Percentiles rank a stretch among this genome's conserved stretches.
phyloP scores from a whole-genome alignment of 495 filamentous ascomycete genomes.

The Xylaria castorea region DNA sequence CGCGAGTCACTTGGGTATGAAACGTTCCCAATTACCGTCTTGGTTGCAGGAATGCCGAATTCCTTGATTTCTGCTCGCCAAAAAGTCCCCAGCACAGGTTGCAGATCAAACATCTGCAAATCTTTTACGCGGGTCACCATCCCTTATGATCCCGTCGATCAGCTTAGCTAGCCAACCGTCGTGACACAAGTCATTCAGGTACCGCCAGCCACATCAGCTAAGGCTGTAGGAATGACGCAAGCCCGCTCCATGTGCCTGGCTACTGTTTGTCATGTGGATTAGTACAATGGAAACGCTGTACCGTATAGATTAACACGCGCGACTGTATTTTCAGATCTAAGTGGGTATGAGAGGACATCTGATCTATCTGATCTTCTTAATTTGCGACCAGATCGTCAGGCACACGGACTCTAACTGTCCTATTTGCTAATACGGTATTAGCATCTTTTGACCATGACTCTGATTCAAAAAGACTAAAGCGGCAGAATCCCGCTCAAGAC shows the following conservation, averaged over 20 bases:
- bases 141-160: not conserved
- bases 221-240: not conserved
- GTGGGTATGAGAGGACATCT: not conserved
- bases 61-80: not conserved
- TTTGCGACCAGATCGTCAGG: not conserved
- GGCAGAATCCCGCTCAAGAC: not conserved
- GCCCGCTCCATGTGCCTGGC: not conserved
- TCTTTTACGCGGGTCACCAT: not conserved
- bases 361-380: not conserved
- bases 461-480: not conserved
- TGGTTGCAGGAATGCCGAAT: not conserved
- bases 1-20: not conserved
- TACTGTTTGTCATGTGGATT: conserved; percentile 1
- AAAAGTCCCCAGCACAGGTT: not conserved
- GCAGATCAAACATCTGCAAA: not conserved
- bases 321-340: not conserved
- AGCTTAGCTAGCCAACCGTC: not conserved
- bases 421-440: not conserved
- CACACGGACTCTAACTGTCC: not conserved
- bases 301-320: not conserved
- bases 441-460: not conserved
- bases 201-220: not conserved
- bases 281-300: not conserved
- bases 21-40: not conserved
- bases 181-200: conserved; percentile 10